These are phyloP conservation scores for Coemansia sp. DNA, from an alignment of 192 early-diverging fungal species.

Conservation along the genomic window DNA sequence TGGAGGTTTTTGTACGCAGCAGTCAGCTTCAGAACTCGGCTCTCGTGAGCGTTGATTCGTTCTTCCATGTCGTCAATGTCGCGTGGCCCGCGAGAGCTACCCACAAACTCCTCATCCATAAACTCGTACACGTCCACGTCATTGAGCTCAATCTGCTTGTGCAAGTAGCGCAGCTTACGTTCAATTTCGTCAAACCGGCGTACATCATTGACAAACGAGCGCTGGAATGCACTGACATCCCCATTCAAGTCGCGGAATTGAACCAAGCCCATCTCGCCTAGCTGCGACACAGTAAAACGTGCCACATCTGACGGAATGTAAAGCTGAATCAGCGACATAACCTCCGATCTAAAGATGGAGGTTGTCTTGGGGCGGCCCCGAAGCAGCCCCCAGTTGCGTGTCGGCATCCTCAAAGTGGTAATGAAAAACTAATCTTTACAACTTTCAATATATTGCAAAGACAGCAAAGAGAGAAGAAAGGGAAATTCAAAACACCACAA, in stretches of 20 bases:
- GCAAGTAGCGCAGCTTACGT: slow-evolving; percentile 90
- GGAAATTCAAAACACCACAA: neutral
- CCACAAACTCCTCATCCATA: slow-evolving; percentile 54
- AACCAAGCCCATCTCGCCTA: slow-evolving; percentile 92
- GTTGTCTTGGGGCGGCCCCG: slow-evolving; percentile 49
- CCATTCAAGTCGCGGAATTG: slow-evolving; percentile 96
- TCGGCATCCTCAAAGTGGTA: slow-evolving; percentile 17
- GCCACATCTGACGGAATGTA: slow-evolving; percentile 95
- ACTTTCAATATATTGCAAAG: neutral
- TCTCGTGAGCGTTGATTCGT: slow-evolving; percentile 76
- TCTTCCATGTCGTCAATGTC: slow-evolving; percentile 94
- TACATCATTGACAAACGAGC: slow-evolving; percentile 93
- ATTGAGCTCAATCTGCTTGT: slow-evolving; percentile 73
- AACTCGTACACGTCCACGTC: slow-evolving; percentile 62
- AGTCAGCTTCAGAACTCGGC: slow-evolving; percentile 82
- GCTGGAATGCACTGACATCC: slow-evolving; percentile 94
- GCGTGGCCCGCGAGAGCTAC: slow-evolving; percentile 70
- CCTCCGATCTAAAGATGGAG: slow-evolving; percentile 86
- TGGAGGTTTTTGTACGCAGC: slow-evolving; percentile 82
- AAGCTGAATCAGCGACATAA: slow-evolving; percentile 92
- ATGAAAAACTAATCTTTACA: neutral
- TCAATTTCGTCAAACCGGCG: slow-evolving; percentile 97
- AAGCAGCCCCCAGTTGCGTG: slow-evolving; percentile 45
- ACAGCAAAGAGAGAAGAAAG: neutral
- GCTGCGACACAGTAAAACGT: slow-evolving; percentile 85